phyloP scores from a whole-genome alignment of 495 filamentous ascomycete genomes.

The Neurospora sp. region DNA sequence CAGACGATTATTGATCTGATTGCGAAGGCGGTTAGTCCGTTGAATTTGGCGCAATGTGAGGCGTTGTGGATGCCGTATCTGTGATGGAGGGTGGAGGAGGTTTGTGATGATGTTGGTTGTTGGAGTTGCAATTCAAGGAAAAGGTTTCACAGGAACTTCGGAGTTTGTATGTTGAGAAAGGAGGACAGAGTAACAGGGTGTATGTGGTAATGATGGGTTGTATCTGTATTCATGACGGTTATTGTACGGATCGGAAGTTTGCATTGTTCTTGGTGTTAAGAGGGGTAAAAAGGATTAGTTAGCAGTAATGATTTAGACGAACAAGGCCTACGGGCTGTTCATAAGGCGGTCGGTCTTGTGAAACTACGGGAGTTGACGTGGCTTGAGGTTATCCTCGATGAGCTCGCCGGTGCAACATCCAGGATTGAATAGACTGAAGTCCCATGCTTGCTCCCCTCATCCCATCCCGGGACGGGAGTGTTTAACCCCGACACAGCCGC shows the following conservation, averaged over 20 bases:
- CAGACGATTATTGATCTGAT: slow-evolving; percentile 94
- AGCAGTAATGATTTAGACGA: not conserved
- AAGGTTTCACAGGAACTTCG: not conserved
- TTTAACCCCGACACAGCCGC: not conserved
- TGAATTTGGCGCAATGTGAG: slow-evolving; percentile 73
- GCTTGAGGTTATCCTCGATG: not conserved
- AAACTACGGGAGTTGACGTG: not conserved
- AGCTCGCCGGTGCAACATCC: not conserved
- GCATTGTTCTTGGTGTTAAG: not conserved
- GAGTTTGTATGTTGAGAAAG: not conserved
- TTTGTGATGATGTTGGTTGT: not conserved
- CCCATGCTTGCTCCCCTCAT: not conserved
- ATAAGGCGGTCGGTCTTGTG: not conserved
- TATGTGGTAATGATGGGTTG: not conserved
- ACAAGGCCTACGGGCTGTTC: not conserved
- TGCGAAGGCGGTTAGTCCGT: slow-evolving; percentile 72
- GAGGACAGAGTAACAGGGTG: not conserved
- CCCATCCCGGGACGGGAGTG: not conserved
- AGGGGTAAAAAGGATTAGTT: not conserved
- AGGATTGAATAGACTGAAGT: not conserved
- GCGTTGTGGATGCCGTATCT: slow-evolving; percentile 97
- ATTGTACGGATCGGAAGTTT: not conserved
- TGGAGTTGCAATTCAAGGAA: not conserved
- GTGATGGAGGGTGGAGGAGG: slow-evolving; percentile 26
- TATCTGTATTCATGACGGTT: not conserved